Evolutionary conservation across 495 filamentous ascomycete species (phyloP).

Genomic region (Neurospora terricola): DNA sequence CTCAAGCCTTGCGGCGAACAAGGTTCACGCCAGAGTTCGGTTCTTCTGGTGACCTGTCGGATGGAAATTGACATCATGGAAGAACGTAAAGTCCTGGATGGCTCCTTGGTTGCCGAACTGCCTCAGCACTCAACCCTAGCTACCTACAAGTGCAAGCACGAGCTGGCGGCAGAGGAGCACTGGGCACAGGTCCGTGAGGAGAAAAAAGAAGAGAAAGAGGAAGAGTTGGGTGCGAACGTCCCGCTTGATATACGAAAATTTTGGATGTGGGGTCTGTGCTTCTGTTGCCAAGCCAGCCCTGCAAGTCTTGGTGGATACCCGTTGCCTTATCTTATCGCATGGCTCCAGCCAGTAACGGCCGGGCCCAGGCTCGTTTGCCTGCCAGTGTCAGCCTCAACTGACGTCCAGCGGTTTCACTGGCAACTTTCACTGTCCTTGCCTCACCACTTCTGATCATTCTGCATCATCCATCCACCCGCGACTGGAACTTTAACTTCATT

Average conservation of each 20-base stretch:
- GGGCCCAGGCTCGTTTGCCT: not conserved
- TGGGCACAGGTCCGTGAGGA: slow-evolving; percentile 72
- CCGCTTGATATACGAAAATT: slow-evolving; percentile 16
- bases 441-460: not conserved
- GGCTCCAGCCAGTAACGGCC: not conserved
- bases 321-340: slow-evolving; percentile 18
- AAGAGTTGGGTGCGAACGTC: slow-evolving; percentile 4
- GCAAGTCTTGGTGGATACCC: not conserved
- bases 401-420: not conserved
- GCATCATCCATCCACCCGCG: not conserved
- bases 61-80: slow-evolving; percentile 78
- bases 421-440: not conserved
- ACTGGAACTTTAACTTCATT: not conserved
- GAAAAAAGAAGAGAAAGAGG: slow-evolving; percentile 38
- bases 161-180: slow-evolving; percentile 49
- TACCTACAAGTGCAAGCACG: slow-evolving; percentile 18
- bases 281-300: not conserved
- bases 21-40: slow-evolving; percentile 39
- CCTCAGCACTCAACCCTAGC: slow-evolving; percentile 65
- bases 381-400: slow-evolving; percentile 4
- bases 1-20: slow-evolving; percentile 53
- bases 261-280: slow-evolving; percentile 14
- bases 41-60: slow-evolving; percentile 87
- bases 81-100: slow-evolving; percentile 31
- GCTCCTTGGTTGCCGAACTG: slow-evolving; percentile 84